Base-by-base conservation (phyloP, 2,329 filamentous ascomycete species). In the Basipetospora chlamydospora region DNA sequence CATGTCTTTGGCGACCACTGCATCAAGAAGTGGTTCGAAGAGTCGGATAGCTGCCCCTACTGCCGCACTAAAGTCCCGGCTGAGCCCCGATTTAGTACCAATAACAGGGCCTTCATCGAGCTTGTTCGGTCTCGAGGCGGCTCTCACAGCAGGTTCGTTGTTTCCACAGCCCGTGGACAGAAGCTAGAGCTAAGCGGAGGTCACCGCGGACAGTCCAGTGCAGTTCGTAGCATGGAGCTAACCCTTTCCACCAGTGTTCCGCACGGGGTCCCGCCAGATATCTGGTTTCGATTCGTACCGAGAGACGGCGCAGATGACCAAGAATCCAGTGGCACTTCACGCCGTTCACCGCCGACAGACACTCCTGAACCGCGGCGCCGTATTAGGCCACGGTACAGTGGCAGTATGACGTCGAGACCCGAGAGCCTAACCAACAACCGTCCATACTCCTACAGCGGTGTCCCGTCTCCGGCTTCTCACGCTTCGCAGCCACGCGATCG, bases 1-100 rank as follows among this genome's bases (percentile, higher is more conserved):
- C 74, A 79, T 44, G 51, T 78, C 6, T 79, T 79, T 49, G 74
- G 74, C 13, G 64, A 76, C 39, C 61, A 67, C 44, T 79, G 74
- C 49, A 73, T 79, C 43, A 73, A 70, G 49, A 76, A 71, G 44
- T 79, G 74, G 74, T 65, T 79, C 28, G 61, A 70, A 36, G 70
- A 77, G 31, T 70, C 70, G 2, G 66, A 74, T 44, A 74, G 61
- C 38, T 79, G 74, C 44, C 74, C 74, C 0, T 77, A 77, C 46
- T 79, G 74, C 50, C 66, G 74, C 18, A 65, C 73, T 42, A 73
- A 74, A 45, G 57, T 79, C 17, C 68, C 63, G 3, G 67, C 70
- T 2, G 66, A 74, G 40, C 47, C 49, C 16, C 20, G 33, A 22
- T 31, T 39, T 7, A 23, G 25, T 16, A 25, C 37, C 11, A 33